These are phyloP conservation scores for Leccinum griseonigrum DNA, from an alignment of 1,284 basidiomycete genomes.

Conservation along the genomic window DNA sequence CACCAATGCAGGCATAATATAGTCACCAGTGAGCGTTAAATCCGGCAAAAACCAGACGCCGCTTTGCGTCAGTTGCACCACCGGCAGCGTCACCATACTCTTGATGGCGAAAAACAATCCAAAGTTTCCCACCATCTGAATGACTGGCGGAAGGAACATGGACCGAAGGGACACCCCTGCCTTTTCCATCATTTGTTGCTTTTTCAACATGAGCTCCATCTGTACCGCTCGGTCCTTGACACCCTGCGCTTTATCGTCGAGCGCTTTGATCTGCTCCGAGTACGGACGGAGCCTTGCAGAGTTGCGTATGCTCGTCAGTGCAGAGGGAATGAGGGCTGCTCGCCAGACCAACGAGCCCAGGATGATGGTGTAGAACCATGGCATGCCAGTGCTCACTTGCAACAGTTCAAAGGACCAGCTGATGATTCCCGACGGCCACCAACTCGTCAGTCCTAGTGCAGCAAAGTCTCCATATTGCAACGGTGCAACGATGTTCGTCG, in stretches of 20 bases:
- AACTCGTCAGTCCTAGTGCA: constrained; percentile 68
- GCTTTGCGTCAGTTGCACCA: constrained; percentile 75
- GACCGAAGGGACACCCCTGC: constrained; percentile 67
- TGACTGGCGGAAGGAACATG: constrained; percentile 58
- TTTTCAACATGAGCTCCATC: constrained; percentile 53
- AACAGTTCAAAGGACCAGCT: constrained; percentile 73
- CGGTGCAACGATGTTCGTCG: constrained; percentile 38
- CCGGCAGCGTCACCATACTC: constrained; percentile 66
- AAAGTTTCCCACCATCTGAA: constrained; percentile 81
- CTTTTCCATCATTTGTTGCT: constrained; percentile 64
- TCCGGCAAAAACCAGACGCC: constrained; percentile 79
- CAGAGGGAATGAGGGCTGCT: constrained; percentile 65
- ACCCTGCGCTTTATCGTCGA: constrained; percentile 49
- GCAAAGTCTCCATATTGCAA: constrained; percentile 79
- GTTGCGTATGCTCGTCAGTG: constrained; percentile 64
- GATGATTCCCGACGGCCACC: constrained; percentile 56
- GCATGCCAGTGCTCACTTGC: constrained; percentile 72
- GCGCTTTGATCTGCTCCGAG: constrained; percentile 54
- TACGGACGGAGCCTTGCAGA: constrained; percentile 68
- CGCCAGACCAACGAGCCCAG: constrained; percentile 71
- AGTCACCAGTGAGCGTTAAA: constrained; percentile 81
- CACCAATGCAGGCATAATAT: constrained; percentile 69
- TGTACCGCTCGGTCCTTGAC: constrained; percentile 43
- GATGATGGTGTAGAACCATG: constrained; percentile 87
- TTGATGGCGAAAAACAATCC: constrained; percentile 86